phyloP scores from a whole-genome alignment of 2,329 filamentous ascomycete species.

The Xylariomycetidae sp. region DNA sequence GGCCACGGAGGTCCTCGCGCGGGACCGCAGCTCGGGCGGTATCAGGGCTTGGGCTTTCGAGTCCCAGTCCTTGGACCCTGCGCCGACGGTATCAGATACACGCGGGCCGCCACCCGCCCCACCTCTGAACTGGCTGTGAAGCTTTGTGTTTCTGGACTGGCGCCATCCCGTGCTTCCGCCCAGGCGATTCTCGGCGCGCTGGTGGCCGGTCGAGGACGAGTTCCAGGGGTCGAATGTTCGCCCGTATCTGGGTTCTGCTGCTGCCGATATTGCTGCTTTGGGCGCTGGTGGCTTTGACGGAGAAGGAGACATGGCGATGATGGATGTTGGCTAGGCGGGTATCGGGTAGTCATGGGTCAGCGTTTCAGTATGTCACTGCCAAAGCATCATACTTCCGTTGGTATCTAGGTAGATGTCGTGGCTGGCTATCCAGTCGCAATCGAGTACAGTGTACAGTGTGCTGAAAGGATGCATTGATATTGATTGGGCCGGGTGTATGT shows the following conservation, averaged over 20 bases:
- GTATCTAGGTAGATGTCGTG: no score
- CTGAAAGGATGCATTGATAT: no score
- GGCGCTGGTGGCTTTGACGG: constrained; percentile 16
- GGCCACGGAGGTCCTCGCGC: constrained; percentile 40
- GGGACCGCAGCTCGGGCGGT: constrained; percentile 35
- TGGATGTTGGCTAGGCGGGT: no score
- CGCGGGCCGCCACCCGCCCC: constrained; percentile 54
- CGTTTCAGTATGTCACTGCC: no score
- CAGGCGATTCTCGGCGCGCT: constrained; percentile 64
- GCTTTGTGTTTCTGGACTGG: constrained; percentile 62
- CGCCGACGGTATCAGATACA: constrained; percentile 61
- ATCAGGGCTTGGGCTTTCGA: constrained; percentile 38
- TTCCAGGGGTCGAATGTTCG: constrained; percentile 65
- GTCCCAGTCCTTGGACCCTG: constrained; percentile 54
- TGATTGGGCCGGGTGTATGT: no score
- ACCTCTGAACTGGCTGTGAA: constrained; percentile 63
- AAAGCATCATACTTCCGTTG: no score
- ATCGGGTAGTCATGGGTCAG: no score
- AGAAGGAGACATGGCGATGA: no score
- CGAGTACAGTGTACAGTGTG: no score
- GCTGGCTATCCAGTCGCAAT: no score
- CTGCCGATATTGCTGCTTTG: constrained; percentile 23
- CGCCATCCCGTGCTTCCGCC: constrained; percentile 64
- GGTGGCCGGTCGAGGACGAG: constrained; percentile 71
- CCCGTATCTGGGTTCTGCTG: constrained; percentile 37